phyloP scores from a whole-genome alignment of 208 protist genomes.

The Leishmania guyanensis region DNA sequence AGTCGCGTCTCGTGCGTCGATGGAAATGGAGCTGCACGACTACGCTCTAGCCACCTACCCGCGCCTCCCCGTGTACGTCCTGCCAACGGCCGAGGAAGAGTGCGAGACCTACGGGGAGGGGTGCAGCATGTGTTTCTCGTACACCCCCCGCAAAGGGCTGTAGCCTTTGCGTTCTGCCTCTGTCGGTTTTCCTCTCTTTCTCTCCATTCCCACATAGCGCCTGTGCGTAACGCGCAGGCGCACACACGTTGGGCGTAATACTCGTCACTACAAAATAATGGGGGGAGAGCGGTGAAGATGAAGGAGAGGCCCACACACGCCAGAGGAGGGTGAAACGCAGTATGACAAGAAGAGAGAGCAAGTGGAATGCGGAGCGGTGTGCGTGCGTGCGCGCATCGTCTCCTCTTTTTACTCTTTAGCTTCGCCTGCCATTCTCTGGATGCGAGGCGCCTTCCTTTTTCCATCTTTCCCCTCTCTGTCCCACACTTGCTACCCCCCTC shows the following conservation, averaged over 20 bases:
- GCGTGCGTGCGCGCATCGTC: background rate
- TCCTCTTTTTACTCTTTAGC: background rate
- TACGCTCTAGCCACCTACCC: constrained; percentile 22
- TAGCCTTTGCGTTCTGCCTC: background rate
- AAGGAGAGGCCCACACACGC: background rate
- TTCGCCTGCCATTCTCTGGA: background rate
- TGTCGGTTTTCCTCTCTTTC: background rate
- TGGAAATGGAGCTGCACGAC: constrained; percentile 40
- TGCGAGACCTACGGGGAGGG: constrained; percentile 31
- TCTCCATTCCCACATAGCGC: background rate
- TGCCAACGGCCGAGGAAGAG: constrained; percentile 20
- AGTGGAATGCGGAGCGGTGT: background rate
- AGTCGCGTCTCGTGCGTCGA: constrained; percentile 16
- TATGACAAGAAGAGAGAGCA: background rate
- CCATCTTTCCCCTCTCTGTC: background rate
- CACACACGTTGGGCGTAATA: background rate
- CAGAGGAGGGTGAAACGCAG: background rate
- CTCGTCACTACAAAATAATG: background rate
- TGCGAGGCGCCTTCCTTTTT: background rate
- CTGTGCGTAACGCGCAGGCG: background rate
- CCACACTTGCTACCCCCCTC: background rate
- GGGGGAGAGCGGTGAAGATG: background rate
- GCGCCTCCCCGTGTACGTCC: constrained; percentile 17
- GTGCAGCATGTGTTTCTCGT: constrained; percentile 11
- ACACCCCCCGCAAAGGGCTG: background rate